These are phyloP conservation scores for Urtica urens DNA, from an alignment of 306 rosid species.

Conservation along the genomic window DNA sequence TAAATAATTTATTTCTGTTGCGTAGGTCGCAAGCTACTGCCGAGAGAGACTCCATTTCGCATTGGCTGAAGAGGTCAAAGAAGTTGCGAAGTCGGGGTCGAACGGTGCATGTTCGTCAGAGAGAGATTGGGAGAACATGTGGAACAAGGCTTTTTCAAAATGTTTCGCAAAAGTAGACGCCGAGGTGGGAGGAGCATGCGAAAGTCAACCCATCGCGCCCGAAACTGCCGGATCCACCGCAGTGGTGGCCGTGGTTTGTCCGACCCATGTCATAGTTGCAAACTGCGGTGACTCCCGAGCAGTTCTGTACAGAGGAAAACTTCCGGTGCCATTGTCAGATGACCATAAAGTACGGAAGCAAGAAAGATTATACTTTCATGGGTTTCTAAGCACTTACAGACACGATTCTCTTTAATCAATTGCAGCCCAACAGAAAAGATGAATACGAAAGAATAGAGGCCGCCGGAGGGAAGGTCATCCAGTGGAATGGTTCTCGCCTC, in stretches of 20 bases:
- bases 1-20: slow-evolving; percentile 14
- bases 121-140: slow-evolving; percentile 36
- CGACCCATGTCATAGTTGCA: slow-evolving; percentile 47
- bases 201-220: slow-evolving; percentile 38
- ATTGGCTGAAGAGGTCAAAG: slow-evolving; percentile 45
- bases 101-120: too few relatives aligned
- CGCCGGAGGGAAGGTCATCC: slow-evolving; percentile 77
- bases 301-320: slow-evolving; percentile 66
- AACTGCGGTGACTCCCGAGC: slow-evolving; percentile 86
- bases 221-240: slow-evolving; percentile 86
- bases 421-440: slow-evolving; percentile 74
- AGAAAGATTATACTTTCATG: slow-evolving; percentile 1
- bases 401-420: background rate
- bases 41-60: slow-evolving; percentile 50
- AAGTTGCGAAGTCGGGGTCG: slow-evolving; percentile 23
- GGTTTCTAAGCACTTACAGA: slow-evolving; percentile 12
- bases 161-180: slow-evolving; percentile 59
- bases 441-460: slow-evolving; percentile 68
- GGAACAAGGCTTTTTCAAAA: slow-evolving; percentile 50
- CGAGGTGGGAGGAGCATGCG: slow-evolving; percentile 41
- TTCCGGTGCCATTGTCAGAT: slow-evolving; percentile 48
- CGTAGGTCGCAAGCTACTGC: slow-evolving; percentile 74
- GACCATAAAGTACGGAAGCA: slow-evolving; percentile 65
- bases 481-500: slow-evolving; percentile 68
- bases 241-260: slow-evolving; percentile 54